Percentiles rank a stretch among this genome's conserved stretches.
These are phyloP conservation scores for Colletotrichum phormii DNA, from an alignment of 2,329 filamentous ascomycete species.

Conservation along the genomic window DNA sequence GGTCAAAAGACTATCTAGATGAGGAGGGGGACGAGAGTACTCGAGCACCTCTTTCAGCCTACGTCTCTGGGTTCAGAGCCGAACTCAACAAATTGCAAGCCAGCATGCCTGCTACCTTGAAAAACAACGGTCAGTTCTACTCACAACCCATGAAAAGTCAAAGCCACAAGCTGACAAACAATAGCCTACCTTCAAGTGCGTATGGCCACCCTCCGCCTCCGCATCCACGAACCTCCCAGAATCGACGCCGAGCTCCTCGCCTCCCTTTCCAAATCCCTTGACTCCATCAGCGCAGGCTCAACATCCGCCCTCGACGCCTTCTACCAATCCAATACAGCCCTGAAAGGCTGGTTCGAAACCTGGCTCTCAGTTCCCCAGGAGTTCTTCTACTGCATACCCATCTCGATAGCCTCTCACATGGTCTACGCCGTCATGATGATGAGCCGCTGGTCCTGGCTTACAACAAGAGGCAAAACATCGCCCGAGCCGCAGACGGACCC, in stretches of 20 bases:
- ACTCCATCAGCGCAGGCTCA: constrained; percentile 48
- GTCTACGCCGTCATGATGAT: constrained; percentile 64
- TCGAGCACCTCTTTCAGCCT: constrained; percentile 56
- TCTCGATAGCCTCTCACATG: constrained; percentile 57
- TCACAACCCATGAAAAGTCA: not conserved
- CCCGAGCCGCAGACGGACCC: not conserved
- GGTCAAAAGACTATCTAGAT: constrained; percentile 47
- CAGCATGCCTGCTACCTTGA: constrained; percentile 49
- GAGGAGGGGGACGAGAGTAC: constrained; percentile 50
- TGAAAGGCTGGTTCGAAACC: constrained; percentile 61
- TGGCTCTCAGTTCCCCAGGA: constrained; percentile 58
- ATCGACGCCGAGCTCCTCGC: constrained; percentile 54
- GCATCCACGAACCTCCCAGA: constrained; percentile 60
- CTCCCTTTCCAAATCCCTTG: constrained; percentile 56
- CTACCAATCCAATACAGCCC: constrained; percentile 59
- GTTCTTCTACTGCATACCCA: constrained; percentile 58
- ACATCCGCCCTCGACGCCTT: constrained; percentile 61
- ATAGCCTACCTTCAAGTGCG: constrained; percentile 54
- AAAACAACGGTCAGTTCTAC: constrained; percentile 50
- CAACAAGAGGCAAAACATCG: constrained; percentile 37
- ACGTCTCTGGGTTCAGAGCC: constrained; percentile 57
- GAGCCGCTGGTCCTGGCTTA: constrained; percentile 61
- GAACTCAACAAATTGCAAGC: constrained; percentile 57
- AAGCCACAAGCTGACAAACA: not conserved
- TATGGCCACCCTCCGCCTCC: constrained; percentile 54